Conservation (phyloP, 73 alveolate species). For the Urostyla sp. region DNA sequence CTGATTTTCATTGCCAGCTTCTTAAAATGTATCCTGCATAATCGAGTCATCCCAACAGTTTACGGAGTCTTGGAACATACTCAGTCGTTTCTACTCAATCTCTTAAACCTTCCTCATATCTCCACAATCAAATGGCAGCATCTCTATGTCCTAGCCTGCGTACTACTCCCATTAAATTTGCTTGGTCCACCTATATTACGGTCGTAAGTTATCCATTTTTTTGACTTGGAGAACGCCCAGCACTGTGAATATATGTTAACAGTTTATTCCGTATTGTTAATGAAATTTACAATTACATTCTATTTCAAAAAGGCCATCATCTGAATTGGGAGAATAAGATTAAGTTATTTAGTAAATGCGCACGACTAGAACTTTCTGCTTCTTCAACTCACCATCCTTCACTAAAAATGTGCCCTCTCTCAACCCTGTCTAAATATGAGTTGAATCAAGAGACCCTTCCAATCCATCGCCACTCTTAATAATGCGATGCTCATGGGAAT, state of each 20-base stretch:
- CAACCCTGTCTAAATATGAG: not conserved
- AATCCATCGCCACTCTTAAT: not conserved
- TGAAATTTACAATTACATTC: constrained; percentile 37
- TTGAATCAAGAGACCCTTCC: not conserved
- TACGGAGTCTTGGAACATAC: too few relatives aligned
- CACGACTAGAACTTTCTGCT: too few relatives aligned
- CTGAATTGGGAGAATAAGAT: not conserved
- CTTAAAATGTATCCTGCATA: too few relatives aligned
- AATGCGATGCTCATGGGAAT: constrained; percentile 37
- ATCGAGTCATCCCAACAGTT: too few relatives aligned
- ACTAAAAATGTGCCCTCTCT: constrained; percentile 16
- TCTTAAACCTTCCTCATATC: constrained; percentile 25
- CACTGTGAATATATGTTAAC: constrained; percentile 51
- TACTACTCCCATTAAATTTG: constrained; percentile 56
- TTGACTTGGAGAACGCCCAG: constrained; percentile 41
- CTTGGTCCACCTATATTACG: constrained; percentile 58
- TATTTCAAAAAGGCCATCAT: constrained; percentile 3
- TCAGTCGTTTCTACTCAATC: constrained; percentile 33
- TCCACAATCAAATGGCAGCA: not conserved
- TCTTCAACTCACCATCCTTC: not conserved
- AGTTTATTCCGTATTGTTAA: not conserved
- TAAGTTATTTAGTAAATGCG: not conserved
- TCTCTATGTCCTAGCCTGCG: constrained; percentile 1
- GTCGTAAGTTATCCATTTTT: not conserved
- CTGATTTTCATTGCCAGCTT: too few relatives aligned